Evolutionary conservation across 768 basidiomycete species (phyloP).

Genomic region (Gymnopilus dilepis): DNA sequence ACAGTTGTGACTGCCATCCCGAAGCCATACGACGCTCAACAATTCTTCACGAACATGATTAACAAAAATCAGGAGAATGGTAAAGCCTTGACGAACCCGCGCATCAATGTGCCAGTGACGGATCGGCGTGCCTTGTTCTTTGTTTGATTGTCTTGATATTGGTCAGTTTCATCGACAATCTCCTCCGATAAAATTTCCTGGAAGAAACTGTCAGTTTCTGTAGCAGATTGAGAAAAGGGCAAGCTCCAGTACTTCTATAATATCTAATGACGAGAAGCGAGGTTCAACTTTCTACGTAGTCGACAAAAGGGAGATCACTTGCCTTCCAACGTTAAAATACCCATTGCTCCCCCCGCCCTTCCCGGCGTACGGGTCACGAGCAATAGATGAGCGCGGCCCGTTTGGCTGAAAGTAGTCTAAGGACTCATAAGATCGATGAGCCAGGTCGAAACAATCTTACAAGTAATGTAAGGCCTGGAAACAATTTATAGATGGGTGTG

Average conservation of each 20-base stretch:
- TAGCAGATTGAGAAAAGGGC: neutral
- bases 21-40: slow-evolving; percentile 26
- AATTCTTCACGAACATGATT: slow-evolving; percentile 27
- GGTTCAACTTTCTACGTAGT: slow-evolving; percentile 2
- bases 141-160: slow-evolving; percentile 84
- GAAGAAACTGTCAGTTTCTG: slow-evolving; percentile 17
- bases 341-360: slow-evolving; percentile 79
- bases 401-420: slow-evolving; percentile 65
- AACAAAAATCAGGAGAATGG: neutral
- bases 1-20: slow-evolving; percentile 9
- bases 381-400: slow-evolving; percentile 91
- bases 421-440: neutral
- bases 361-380: slow-evolving; percentile 88
- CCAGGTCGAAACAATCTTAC: slow-evolving; percentile 40
- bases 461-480: slow-evolving; percentile 96
- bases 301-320: slow-evolving; percentile 14
- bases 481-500: slow-evolving; percentile 86
- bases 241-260: slow-evolving; percentile 60
- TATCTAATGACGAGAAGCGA: slow-evolving; percentile 46
- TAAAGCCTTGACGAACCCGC: slow-evolving; percentile 54
- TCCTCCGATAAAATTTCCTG: slow-evolving; percentile 95
- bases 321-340: slow-evolving; percentile 91
- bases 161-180: slow-evolving; percentile 94
- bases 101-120: slow-evolving; percentile 81
- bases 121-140: slow-evolving; percentile 74